Conservation (phyloP, 2,329 filamentous ascomycete genomes). For the Tolypocladium amazonense region DNA sequence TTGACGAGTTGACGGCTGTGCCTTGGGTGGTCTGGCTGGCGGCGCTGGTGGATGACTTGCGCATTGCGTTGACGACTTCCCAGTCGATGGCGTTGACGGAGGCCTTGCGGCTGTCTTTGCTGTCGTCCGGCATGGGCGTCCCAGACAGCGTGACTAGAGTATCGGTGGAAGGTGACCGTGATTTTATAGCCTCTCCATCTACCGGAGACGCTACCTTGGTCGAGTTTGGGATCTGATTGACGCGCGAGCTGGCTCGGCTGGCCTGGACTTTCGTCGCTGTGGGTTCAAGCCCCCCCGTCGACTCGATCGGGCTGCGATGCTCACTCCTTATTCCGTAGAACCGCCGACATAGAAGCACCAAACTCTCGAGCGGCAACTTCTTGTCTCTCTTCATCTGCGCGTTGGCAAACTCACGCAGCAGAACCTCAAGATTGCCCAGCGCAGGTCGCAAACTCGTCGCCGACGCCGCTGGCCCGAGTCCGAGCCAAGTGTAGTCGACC, state of each 20-base stretch:
- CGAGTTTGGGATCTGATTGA: background rate
- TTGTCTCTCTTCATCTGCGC: slow-evolving; percentile 11
- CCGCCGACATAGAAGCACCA: slow-evolving; percentile 23
- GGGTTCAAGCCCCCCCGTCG: background rate
- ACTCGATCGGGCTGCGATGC: background rate
- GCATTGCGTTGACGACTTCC: background rate
- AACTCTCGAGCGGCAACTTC: slow-evolving; percentile 13
- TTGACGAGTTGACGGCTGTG: background rate
- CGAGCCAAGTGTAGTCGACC: slow-evolving; percentile 27
- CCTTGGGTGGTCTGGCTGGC: background rate
- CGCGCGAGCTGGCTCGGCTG: background rate
- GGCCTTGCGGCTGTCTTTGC: background rate
- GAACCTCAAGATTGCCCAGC: slow-evolving; percentile 12
- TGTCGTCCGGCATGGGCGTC: background rate
- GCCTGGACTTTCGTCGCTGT: background rate
- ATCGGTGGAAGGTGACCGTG: background rate
- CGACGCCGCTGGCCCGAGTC: slow-evolving; percentile 16
- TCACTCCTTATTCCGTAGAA: slow-evolving; percentile 17
- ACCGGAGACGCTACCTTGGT: background rate
- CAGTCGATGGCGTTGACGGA: slow-evolving; percentile 1
- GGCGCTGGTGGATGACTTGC: background rate
- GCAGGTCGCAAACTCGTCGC: slow-evolving; percentile 14
- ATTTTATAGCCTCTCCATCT: background rate
- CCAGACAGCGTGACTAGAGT: background rate
- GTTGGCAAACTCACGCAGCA: slow-evolving; percentile 18